These are phyloP conservation scores for Grifola frondosa DNA, from an alignment of 1,284 basidiomycete genomes.

Conservation along the genomic window DNA sequence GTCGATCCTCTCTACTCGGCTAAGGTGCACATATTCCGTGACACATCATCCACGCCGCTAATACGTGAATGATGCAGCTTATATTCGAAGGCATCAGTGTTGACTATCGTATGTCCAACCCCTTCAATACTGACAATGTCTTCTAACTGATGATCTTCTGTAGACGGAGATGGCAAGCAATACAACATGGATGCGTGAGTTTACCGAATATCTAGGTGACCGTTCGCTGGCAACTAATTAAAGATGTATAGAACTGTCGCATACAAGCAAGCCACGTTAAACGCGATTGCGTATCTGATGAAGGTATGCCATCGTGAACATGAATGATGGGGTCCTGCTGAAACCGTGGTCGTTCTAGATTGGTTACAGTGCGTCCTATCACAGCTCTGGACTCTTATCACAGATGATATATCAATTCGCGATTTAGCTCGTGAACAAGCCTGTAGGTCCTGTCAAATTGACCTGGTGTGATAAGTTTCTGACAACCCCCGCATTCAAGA, in stretches of 20 bases:
- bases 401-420: neutral
- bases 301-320: constrained; percentile 44
- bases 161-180: constrained; percentile 73
- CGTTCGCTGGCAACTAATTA: neutral
- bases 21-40: constrained; percentile 41
- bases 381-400: neutral
- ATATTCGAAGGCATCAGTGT: constrained; percentile 77
- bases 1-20: constrained; percentile 73
- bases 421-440: constrained; percentile 65
- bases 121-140: neutral
- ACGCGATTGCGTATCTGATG: constrained; percentile 73
- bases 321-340: constrained; percentile 2
- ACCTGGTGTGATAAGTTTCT: neutral
- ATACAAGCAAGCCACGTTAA: constrained; percentile 78
- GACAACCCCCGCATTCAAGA: constrained; percentile 37
- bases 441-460: constrained; percentile 40
- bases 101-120: constrained; percentile 54
- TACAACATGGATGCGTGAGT: constrained; percentile 76
- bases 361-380: constrained; percentile 56
- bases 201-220: neutral
- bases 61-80: constrained; percentile 37
- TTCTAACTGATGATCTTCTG: neutral
- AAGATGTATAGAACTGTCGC: constrained; percentile 55
- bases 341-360: constrained; percentile 36
- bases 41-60: neutral